Conservation (phyloP, 179 eudicot species). For the Silene coronaria region DNA sequence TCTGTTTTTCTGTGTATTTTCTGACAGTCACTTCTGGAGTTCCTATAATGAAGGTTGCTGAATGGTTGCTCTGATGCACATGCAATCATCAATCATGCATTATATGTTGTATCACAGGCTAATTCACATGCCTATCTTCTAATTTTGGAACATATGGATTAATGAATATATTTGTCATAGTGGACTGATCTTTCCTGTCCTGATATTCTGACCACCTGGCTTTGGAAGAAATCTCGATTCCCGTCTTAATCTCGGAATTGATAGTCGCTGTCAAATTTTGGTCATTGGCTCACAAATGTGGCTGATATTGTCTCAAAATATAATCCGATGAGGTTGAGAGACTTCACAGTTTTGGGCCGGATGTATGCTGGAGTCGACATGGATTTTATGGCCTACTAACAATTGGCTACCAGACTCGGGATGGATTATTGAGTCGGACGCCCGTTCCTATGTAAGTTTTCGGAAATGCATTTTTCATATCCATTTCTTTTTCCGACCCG, state of each 20-base stretch:
- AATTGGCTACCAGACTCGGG: too few relatives aligned
- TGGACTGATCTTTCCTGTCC: slow-evolving; percentile 21
- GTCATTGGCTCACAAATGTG: background rate
- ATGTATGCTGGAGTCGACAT: background rate
- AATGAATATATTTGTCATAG: background rate
- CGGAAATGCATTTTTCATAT: too few relatives aligned
- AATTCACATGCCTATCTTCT: slow-evolving; percentile 29
- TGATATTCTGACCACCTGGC: background rate
- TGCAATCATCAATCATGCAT: slow-evolving; percentile 12
- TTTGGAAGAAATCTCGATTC: background rate
- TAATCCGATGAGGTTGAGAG: background rate
- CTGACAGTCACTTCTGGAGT: slow-evolving; percentile 1
- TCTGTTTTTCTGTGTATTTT: slow-evolving; percentile 9
- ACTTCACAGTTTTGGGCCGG: background rate
- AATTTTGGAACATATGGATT: slow-evolving; percentile 1
- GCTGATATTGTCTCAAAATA: background rate
- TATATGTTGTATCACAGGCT: slow-evolving; percentile 14
- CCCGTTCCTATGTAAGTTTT: too few relatives aligned
- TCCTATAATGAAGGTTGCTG: slow-evolving; percentile 18
- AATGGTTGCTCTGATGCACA: slow-evolving; percentile 26
- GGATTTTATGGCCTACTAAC: too few relatives aligned
- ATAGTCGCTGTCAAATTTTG: background rate
- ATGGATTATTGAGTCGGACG: too few relatives aligned
- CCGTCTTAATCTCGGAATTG: too few relatives aligned
- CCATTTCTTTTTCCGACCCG: too few relatives aligned